Evolutionary conservation across 306 rosid species (phyloP).

Genomic region (Echinosophora koreensis): DNA sequence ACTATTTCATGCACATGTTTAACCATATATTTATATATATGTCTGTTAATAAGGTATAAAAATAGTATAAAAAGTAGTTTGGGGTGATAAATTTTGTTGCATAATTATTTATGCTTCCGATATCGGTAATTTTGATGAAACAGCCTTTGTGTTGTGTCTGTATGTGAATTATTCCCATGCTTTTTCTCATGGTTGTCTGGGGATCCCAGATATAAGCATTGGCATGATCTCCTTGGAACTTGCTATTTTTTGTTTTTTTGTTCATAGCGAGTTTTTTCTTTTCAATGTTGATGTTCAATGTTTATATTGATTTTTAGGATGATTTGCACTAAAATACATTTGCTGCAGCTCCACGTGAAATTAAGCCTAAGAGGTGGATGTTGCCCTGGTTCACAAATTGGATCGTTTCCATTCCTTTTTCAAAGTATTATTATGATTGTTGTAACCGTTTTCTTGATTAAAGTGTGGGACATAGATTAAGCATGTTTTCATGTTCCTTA

Average conservation of each 20-base stretch:
- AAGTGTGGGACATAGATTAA: too few species aligned
- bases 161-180: slow-evolving; percentile 16
- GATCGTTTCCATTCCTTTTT: background rate
- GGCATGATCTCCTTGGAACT: slow-evolving; percentile 41
- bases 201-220: slow-evolving; percentile 45
- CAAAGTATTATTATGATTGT: slow-evolving; percentile 3
- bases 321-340: slow-evolving; percentile 11
- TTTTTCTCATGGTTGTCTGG: slow-evolving; percentile 15
- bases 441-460: too few species aligned
- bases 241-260: background rate
- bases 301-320: slow-evolving; percentile 35
- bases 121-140: slow-evolving; percentile 51
- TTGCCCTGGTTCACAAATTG: background rate
- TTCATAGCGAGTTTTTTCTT: slow-evolving; percentile 36
- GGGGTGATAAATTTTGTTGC: too few species aligned
- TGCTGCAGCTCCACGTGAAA: slow-evolving; percentile 40
- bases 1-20: too few species aligned
- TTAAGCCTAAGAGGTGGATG: slow-evolving; percentile 28
- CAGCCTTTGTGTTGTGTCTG: slow-evolving; percentile 40
- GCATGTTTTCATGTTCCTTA: too few species aligned
- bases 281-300: slow-evolving; percentile 45
- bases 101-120: background rate
- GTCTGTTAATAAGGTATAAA: too few species aligned
- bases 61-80: too few species aligned
- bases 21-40: too few species aligned